Evolutionary conservation across 306 rosid species (phyloP), one percentile per base, ranked within the genome.

Genomic region (Vicia villosa): DNA sequence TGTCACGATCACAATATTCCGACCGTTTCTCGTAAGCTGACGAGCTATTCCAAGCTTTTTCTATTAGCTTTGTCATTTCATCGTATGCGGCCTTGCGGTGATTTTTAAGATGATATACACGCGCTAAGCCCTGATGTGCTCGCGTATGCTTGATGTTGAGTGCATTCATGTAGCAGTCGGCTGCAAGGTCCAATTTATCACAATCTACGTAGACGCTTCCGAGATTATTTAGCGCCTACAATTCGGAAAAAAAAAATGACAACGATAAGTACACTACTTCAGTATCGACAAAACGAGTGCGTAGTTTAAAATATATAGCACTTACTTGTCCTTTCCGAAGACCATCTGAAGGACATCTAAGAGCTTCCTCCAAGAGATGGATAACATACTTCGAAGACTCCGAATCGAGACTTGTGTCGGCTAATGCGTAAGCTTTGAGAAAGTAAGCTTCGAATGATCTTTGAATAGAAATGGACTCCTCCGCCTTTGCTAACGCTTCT

Each of bases 401-500:
- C 1, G 81, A 56, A 77, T 91, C 90, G 71, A 89, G 89, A 81
- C 72, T 84, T 21, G 96, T 68, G 82, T 91, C 97, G 5, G 97
- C 91, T 66, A 91, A 78, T 32, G 83, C 96, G 64, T 89, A 91
- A 54, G 95, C 97, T 80, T 91, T 91, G 21, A 91, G 95, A 81
- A 91, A 91, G 85, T 82, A 91, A 43, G 97, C 96, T 83, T 91
- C 97, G 74, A 91, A 91, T 73, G 97, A 91, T 81, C 97, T 87
- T 85, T 91, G 93, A 70, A 89, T 64, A 28, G 84, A 76, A 77
- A 89, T 87, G 55, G 97, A 91, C 72, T 85, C 88, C 79, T 91
- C 94, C 6, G 96, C 96, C 81, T 84, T 91, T 28, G 88, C 86
- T 85, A 91, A 76, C 47, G 96, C 96, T 79, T 89, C 94, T 71